Evolutionary conservation across 352 stramenopile genomes (phyloP), one percentile per base, ranked within the genome.

Genomic region (Halophytophthora polymorphica): DNA sequence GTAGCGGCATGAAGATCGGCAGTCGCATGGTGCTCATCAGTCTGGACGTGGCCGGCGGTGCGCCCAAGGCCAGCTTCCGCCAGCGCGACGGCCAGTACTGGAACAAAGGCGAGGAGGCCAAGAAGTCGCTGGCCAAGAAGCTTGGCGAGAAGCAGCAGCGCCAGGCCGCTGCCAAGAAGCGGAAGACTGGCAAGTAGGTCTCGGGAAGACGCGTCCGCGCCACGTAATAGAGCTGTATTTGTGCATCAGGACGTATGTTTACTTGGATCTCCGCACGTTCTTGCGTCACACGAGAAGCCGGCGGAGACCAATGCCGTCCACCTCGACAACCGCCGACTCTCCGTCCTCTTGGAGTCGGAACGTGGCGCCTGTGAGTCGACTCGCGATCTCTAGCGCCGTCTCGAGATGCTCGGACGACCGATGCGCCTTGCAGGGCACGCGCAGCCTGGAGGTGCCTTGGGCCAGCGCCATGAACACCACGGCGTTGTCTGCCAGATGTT

Each of bases 41-140:
- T 66, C 91, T 97, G 53, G 96, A 98, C 51, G 90, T 84, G 17
- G 63, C 77, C 18, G 65, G 64, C 25, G 93, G 90, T 31, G 77
- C 72, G 6, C 95, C 96, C 13, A 98, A 98, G 60, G 85, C 81
- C 36, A 97, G 83, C 49, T 98, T 96, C 70, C 77, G 91, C 25
- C 67, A 83, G 25, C 69, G 61, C 10, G 83, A 96, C 28, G 89
- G 89, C 10, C 79, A 85, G 56, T 91, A 92, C 56, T 96, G 85
- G 83, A 87, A 58, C 59, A 95, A 96, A 68, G 80, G 72, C n/a
- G 80, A 94, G 39, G 84, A 91, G 48, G 79, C 77, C 22, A 94
- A 94, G 63, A 80, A 83, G 50, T 84, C 76, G 43, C 61, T 93
- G 19, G 83, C 74, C 41, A 90, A 86, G 60, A 89, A 86, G 61